Base-by-base conservation (phyloP, 2,329 filamentous ascomycete genomes). In the Fusarium drepaniforme region DNA sequence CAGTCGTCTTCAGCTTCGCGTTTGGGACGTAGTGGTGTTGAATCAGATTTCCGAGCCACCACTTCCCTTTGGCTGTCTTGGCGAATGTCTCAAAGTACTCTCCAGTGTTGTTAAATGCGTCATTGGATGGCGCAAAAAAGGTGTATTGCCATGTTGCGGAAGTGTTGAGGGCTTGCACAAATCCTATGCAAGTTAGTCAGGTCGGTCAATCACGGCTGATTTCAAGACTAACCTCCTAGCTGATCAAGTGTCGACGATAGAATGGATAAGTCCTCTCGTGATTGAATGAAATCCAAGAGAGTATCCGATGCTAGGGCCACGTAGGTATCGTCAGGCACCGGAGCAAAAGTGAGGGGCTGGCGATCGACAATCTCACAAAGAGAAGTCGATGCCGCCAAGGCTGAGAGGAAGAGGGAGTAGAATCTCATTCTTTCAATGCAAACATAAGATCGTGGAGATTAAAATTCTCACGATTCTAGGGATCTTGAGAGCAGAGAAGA, bases 11-110 rank as follows among this genome's bases (percentile, higher is more conserved):
- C n/a, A 61, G 58, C 12, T 30, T 61, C 7, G 38, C 25, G 38
- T 61, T 61, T n/a, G 58, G 37, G 21, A 61, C 58, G 15, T 61
- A 61, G 12, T 61, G 58, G 5, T 61, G 58, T 23, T 61, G 58
- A 4, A 61, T 44, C 11, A 61, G 15, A 11, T 61, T 61, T 40
- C 58, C 58, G 4, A 61, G 58, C 58, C 58, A 61, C 58, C 58
- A 61, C 12, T 61, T 61, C 5, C 58, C 58, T 8, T 61, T 61
- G 15, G 37, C 37, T 1, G 58, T 61, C 25, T 30, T 40, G 6
- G 58, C 16, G 4, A 42, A 61, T 0, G 58, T 61, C 18, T 42
- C 37, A 23, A 42, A 61, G 30, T 33, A 61, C 28, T 61, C 35
- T n/a, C 58, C 58, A 6, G 25, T 61, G 21, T 40, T 40, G 11